Conservation (phyloP, 371 early-diverging fungal genomes). For the Capillidium rhysosporum region DNA sequence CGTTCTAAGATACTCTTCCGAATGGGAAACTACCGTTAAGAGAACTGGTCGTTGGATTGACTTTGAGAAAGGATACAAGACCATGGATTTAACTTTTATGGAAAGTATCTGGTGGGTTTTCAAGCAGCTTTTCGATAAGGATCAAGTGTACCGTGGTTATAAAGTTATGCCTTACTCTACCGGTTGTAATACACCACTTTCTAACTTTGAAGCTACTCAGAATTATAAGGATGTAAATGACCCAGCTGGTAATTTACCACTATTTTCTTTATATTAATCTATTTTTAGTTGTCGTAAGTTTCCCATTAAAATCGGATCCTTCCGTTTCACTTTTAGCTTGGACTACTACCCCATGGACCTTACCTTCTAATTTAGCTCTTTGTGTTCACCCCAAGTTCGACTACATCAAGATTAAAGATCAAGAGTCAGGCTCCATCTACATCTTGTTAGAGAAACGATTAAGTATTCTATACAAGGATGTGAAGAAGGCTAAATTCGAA, state of each 20-base stretch:
- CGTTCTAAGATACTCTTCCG: slow-evolving; percentile 93
- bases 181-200: slow-evolving; percentile 89
- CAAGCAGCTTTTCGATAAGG: slow-evolving; percentile 91
- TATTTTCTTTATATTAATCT: too few species aligned
- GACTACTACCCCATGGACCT: slow-evolving; percentile 99
- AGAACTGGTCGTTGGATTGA: slow-evolving; percentile 99
- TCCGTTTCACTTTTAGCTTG: slow-evolving; percentile 78
- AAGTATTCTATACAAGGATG: slow-evolving; percentile 77
- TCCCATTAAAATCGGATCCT: slow-evolving; percentile 77
- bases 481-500: slow-evolving; percentile 84
- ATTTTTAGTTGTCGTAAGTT: slow-evolving; percentile 63
- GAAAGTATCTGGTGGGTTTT: slow-evolving; percentile 99
- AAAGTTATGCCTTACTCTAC: slow-evolving; percentile 99
- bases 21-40: slow-evolving; percentile 95
- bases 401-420: slow-evolving; percentile 87
- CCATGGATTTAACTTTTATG: slow-evolving; percentile 91
- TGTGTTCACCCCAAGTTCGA: slow-evolving; percentile 87
- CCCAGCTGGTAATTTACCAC: slow-evolving; percentile 33
- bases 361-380: slow-evolving; percentile 93
- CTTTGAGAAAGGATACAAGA: slow-evolving; percentile 99
- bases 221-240: slow-evolving; percentile 99
- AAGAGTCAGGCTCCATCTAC: slow-evolving; percentile 58
- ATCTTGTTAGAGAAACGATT: slow-evolving; percentile 76
- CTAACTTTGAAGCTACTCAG: slow-evolving; percentile 98
- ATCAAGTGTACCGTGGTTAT: slow-evolving; percentile 94